Conservation (phyloP, 2,329 filamentous ascomycete genomes). For the Talaromyces sp. region DNA sequence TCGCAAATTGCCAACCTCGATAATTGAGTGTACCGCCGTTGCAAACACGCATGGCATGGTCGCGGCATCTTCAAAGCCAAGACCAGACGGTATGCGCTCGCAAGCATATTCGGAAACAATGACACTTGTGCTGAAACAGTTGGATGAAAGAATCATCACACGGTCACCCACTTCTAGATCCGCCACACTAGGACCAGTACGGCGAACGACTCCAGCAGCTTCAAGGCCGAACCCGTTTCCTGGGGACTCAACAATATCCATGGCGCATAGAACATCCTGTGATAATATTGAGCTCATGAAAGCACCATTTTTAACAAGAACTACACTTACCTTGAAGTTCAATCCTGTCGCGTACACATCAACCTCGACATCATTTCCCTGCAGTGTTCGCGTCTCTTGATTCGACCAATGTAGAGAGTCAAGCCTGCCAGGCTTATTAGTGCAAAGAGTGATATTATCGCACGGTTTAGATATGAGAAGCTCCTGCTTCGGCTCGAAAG, state of each 20-base stretch:
- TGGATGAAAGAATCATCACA: conserved; percentile 20
- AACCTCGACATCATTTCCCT: conserved; percentile 26
- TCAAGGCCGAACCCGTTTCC: conserved; percentile 25
- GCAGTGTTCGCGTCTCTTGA: background rate
- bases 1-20: conserved; percentile 25
- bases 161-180: conserved; percentile 25
- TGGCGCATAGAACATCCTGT: conserved; percentile 20
- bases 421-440: conserved; percentile 24
- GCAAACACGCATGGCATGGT: conserved; percentile 23
- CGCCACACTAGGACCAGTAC: conserved; percentile 22
- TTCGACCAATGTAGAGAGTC: conserved; percentile 24
- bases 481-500: conserved; percentile 6
- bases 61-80: conserved; percentile 23
- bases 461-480: background rate
- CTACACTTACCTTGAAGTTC: conserved; percentile 26
- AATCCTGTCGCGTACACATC: conserved; percentile 25
- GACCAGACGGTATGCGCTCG: conserved; percentile 12
- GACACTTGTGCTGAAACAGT: conserved; percentile 11
- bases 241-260: conserved; percentile 13
- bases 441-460: conserved; percentile 12
- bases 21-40: conserved; percentile 24
- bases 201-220: conserved; percentile 23
- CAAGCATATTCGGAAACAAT: conserved; percentile 17
- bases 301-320: background rate
- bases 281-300: background rate